Evolutionary conservation across 108 stramenopile species (phyloP).

Genomic region (Skeletonema grethae): DNA sequence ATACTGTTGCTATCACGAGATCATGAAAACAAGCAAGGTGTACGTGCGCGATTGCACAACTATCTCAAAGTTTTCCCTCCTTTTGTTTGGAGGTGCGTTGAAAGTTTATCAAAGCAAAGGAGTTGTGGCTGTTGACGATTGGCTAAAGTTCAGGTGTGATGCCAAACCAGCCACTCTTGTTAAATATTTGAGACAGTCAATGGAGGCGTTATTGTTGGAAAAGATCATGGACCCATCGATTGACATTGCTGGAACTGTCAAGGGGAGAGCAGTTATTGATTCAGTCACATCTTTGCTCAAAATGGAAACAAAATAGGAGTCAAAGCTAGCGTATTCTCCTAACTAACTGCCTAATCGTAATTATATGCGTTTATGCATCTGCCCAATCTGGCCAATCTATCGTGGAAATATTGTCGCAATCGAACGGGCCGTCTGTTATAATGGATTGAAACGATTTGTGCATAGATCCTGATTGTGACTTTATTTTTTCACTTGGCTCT

Average conservation of each 20-base stretch:
- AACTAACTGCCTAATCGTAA: neutral
- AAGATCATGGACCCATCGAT: constrained; percentile 68
- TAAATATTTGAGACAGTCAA: constrained; percentile 62
- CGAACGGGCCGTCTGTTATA: neutral
- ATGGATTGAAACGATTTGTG: neutral
- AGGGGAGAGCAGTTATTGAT: constrained; percentile 62
- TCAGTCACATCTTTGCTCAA: constrained; percentile 53
- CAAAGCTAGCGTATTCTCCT: too few species aligned
- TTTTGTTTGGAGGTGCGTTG: constrained; percentile 76
- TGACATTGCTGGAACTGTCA: constrained; percentile 42
- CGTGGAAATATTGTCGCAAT: neutral
- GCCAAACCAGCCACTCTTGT: constrained; percentile 74
- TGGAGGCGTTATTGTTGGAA: constrained; percentile 64
- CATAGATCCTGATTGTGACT: neutral
- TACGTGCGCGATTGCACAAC: constrained; percentile 72
- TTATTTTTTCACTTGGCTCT: neutral
- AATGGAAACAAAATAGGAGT: constrained; percentile 9
- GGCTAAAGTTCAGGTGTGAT: constrained; percentile 64
- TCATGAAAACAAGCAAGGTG: constrained; percentile 75
- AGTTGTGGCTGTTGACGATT: constrained; percentile 66
- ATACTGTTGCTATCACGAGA: constrained; percentile 78
- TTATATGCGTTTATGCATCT: too few species aligned
- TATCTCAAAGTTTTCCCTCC: constrained; percentile 60
- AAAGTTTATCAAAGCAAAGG: constrained; percentile 63
- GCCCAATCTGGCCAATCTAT: neutral